Evolutionary conservation across 345 rosid genomes (phyloP).

Genomic region (Viola odorata): DNA sequence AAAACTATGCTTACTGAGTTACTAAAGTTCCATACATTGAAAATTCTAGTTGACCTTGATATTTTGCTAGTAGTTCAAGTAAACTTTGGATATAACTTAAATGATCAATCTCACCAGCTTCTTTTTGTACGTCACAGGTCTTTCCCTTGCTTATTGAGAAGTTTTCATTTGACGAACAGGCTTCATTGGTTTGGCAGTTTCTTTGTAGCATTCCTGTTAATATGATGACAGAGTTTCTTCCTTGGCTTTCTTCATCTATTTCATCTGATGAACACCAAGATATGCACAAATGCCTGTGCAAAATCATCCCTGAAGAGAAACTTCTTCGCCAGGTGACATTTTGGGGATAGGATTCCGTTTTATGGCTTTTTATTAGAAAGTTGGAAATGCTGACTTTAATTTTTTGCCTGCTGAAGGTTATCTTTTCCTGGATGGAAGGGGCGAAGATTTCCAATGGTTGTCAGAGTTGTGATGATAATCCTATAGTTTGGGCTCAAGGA

Average conservation of each 20-base stretch:
- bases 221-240: constrained; percentile 69
- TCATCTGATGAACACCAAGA: constrained; percentile 62
- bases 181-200: constrained; percentile 80
- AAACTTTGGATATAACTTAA: constrained; percentile 3
- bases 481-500: constrained; percentile 12
- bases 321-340: constrained; percentile 53
- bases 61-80: neutral
- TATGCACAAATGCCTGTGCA: constrained; percentile 53
- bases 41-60: neutral
- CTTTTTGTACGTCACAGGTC: constrained; percentile 38
- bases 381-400: no score
- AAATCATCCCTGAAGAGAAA: constrained; percentile 61
- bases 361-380: neutral
- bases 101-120: constrained; percentile 13
- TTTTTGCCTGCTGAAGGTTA: constrained; percentile 42
- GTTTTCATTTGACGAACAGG: constrained; percentile 69
- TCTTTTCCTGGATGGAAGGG: constrained; percentile 54
- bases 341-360: neutral
- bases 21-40: constrained; percentile 1
- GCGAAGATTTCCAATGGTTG: constrained; percentile 19
- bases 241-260: constrained; percentile 73
- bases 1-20: constrained; percentile 3
- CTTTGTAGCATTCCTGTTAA: constrained; percentile 82
- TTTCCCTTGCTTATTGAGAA: constrained; percentile 73
- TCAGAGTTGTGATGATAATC: constrained; percentile 24